Evolutionary conservation across 306 rosid genomes (phyloP).

Genomic region (Ochetophila trinervis): DNA sequence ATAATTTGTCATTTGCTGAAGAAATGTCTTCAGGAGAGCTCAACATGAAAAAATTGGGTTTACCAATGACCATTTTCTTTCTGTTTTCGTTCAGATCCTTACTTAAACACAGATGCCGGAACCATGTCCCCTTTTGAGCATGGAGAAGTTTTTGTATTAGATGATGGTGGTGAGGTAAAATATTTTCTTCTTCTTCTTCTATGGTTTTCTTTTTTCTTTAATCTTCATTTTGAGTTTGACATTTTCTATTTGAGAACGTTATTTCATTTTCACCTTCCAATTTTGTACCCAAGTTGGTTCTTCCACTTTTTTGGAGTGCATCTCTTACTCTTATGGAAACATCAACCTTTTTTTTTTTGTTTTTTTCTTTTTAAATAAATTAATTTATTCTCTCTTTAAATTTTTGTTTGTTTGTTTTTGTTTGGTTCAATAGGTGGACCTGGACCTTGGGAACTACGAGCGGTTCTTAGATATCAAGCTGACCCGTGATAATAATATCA

Average conservation of each 20-base stretch:
- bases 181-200: conserved; percentile 7
- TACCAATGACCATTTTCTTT: background rate
- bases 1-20: background rate
- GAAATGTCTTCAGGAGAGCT: background rate
- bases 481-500: conserved; percentile 89
- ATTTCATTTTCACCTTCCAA: background rate
- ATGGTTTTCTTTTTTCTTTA: background rate
- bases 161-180: conserved; percentile 95
- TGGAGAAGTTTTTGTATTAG: conserved; percentile 90
- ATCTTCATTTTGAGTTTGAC: background rate
- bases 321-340: too few species aligned
- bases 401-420: conserved; percentile 12
- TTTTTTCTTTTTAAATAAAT: background rate
- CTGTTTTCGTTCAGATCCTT: conserved; percentile 66
- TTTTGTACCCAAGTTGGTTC: too few species aligned
- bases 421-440: conserved; percentile 73
- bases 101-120: conserved; percentile 97
- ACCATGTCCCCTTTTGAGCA: conserved; percentile 97
- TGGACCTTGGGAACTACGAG: conserved; percentile 98
- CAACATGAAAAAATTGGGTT: background rate
- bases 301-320: too few species aligned
- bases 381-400: background rate
- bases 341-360: background rate
- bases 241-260: background rate
- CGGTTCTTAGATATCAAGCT: conserved; percentile 80